A percentile compares a stretch with the other conserved stretches of the same genome.
These are phyloP conservation scores for Yamadazyma friedrichii DNA, from an alignment of 1,139 yeast genomes.

Conservation along the genomic window DNA sequence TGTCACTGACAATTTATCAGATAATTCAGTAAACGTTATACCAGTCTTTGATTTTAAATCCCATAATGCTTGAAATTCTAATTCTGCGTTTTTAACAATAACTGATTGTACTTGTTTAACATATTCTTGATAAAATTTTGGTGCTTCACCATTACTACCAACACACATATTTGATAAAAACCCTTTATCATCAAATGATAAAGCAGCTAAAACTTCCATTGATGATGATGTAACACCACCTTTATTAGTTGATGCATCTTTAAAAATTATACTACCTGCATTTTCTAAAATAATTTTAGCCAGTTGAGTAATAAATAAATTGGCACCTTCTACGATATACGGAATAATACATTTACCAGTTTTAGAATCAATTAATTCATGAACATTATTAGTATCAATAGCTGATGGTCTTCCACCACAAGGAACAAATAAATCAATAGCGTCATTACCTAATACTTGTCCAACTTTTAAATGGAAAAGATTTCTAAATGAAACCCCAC, in stretches of 20 bases:
- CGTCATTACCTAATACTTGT: slow-evolving; percentile 58
- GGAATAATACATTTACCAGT: slow-evolving; percentile 81
- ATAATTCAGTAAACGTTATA: slow-evolving; percentile 70
- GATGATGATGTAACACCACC: slow-evolving; percentile 99
- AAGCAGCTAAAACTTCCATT: slow-evolving; percentile 90
- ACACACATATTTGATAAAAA: slow-evolving; percentile 79
- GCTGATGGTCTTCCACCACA: slow-evolving; percentile 99
- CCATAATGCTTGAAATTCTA: slow-evolving; percentile 90
- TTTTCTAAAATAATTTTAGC: slow-evolving; percentile 84
- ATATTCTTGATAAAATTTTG: slow-evolving; percentile 76
- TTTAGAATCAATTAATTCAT: slow-evolving; percentile 64
- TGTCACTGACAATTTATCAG: slow-evolving; percentile 82
- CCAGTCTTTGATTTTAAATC: slow-evolving; percentile 66
- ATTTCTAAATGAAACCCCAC: slow-evolving; percentile 92
- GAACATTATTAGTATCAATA: slow-evolving; percentile 82
- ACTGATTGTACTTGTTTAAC: slow-evolving; percentile 80
- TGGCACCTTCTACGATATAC: slow-evolving; percentile 96
- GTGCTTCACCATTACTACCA: slow-evolving; percentile 51
- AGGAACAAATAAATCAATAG: slow-evolving; percentile 85
- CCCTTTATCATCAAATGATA: slow-evolving; percentile 83
- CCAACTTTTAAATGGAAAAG: slow-evolving; percentile 77
- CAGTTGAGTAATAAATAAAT: slow-evolving; percentile 89
- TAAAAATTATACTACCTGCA: slow-evolving; percentile 84
- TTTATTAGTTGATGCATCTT: slow-evolving; percentile 96
- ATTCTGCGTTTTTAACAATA: slow-evolving; percentile 73